Conservation (phyloP, 768 basidiomycete genomes). For the Hydnomerulius pinastri region DNA sequence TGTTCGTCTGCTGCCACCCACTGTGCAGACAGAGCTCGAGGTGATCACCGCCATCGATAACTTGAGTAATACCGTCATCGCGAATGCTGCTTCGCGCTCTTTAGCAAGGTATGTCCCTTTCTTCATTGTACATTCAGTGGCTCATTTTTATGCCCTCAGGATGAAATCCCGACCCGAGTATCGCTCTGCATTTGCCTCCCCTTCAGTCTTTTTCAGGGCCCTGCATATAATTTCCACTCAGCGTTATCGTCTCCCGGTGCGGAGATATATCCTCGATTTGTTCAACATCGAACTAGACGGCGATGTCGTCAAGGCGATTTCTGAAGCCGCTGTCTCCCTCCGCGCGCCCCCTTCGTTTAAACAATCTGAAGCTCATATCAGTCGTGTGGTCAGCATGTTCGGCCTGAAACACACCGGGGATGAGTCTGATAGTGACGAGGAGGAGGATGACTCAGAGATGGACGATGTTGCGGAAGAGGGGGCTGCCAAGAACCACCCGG, state of each 20-base stretch:
- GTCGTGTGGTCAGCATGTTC: slow-evolving; percentile 61
- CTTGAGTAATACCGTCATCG: slow-evolving; percentile 92
- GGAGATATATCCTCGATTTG: slow-evolving; percentile 89
- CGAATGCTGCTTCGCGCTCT: slow-evolving; percentile 90
- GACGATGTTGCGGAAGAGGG: slow-evolving; percentile 44
- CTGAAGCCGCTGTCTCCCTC: slow-evolving; percentile 51
- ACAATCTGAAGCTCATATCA: slow-evolving; percentile 43
- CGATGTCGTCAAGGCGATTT: slow-evolving; percentile 56
- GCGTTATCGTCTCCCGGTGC: slow-evolving; percentile 88
- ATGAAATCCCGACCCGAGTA: slow-evolving; percentile 81
- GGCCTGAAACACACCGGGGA: slow-evolving; percentile 52
- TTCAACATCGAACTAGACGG: slow-evolving; percentile 82
- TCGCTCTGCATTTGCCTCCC: slow-evolving; percentile 73
- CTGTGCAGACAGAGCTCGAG: slow-evolving; percentile 72
- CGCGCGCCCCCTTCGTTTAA: slow-evolving; percentile 48
- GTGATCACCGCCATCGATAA: slow-evolving; percentile 91
- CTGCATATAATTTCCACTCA: slow-evolving; percentile 87
- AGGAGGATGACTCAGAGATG: slow-evolving; percentile 51
- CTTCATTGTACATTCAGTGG: not conserved
- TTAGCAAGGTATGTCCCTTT: slow-evolving; percentile 66
- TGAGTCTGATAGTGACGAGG: slow-evolving; percentile 62
- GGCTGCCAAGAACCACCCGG: slow-evolving; percentile 48
- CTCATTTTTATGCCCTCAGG: slow-evolving; percentile 38
- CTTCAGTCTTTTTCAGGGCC: slow-evolving; percentile 79
- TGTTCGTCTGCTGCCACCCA: slow-evolving; percentile 62